These are phyloP conservation scores for Rickenella mellea DNA, from an alignment of 768 basidiomycete genomes.

Conservation along the genomic window DNA sequence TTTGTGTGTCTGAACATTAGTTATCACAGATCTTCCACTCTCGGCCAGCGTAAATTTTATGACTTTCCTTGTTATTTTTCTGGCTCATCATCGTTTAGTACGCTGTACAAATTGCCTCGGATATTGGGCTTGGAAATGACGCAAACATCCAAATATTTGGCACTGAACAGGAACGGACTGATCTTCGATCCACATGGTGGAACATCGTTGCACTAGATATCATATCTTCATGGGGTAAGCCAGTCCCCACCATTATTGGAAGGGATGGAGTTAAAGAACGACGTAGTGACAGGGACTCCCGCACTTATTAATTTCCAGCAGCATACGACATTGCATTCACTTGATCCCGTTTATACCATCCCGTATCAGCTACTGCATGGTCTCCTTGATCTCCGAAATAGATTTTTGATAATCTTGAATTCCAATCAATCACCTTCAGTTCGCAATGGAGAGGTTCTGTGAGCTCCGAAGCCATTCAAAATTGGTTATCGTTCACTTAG, in stretches of 20 bases:
- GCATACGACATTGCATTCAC: background rate
- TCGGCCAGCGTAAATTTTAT: too few relatives aligned
- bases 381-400: background rate
- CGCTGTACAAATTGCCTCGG: slow-evolving; percentile 62
- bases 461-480: too few relatives aligned
- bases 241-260: too few relatives aligned
- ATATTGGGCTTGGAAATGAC: slow-evolving; percentile 56
- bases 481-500: too few relatives aligned
- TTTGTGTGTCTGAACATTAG: too few relatives aligned
- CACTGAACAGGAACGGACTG: background rate
- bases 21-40: too few relatives aligned
- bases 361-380: background rate
- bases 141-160: slow-evolving; percentile 29
- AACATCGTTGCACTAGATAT: background rate
- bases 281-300: background rate
- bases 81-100: too few relatives aligned
- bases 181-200: background rate
- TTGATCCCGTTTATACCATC: background rate
- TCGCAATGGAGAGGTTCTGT: too few relatives aligned
- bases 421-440: too few relatives aligned
- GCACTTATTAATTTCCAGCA: background rate
- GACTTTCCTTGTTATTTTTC: too few relatives aligned
- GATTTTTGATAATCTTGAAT: too few relatives aligned
- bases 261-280: too few relatives aligned
- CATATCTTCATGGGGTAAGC: background rate